Conservation (phyloP, 2,329 filamentous ascomycete genomes). For the Calonectria hawksworthii region DNA sequence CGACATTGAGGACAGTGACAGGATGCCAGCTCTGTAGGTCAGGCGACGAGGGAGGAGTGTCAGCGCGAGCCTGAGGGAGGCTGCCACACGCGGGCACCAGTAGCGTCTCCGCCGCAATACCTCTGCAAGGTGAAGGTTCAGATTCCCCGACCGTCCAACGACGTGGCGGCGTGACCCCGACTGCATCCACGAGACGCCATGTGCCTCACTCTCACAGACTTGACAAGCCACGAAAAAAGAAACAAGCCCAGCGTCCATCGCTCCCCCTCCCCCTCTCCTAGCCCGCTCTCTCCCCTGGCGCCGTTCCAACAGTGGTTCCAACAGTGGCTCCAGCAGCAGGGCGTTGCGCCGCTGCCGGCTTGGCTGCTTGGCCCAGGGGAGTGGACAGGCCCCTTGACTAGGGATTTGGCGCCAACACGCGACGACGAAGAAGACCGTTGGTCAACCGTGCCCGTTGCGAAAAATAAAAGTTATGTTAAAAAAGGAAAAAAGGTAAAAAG, state of each 20-base stretch:
- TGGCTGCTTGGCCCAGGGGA: constrained; percentile 29
- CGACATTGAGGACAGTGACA: constrained; percentile 17
- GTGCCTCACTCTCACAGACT: constrained; percentile 21
- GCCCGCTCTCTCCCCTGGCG: background rate
- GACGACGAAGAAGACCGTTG: constrained; percentile 10
- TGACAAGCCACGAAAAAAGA: constrained; percentile 22
- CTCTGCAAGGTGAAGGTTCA: background rate
- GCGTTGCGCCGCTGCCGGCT: constrained; percentile 42
- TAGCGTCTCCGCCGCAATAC: background rate
- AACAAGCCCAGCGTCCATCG: background rate
- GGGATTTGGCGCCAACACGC: constrained; percentile 6
- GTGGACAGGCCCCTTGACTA: constrained; percentile 14
- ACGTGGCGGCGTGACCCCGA: constrained; percentile 19
- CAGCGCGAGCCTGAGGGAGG: constrained; percentile 10
- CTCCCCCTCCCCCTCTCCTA: constrained; percentile 2
- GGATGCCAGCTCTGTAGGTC: background rate
- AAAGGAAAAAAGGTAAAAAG: background rate
- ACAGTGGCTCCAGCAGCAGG: constrained; percentile 29
- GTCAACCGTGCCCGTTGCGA: constrained; percentile 19
- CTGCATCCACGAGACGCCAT: constrained; percentile 7
- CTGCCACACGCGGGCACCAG: background rate
- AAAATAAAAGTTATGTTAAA: background rate
- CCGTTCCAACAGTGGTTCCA: constrained; percentile 39
- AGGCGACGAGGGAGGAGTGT: constrained; percentile 16
- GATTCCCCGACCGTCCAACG: background rate